A percentile compares a stretch with the other conserved stretches of the same genome.
Evolutionary conservation across 139 green algal species (phyloP).

Genomic region (Eudorina sp.): DNA sequence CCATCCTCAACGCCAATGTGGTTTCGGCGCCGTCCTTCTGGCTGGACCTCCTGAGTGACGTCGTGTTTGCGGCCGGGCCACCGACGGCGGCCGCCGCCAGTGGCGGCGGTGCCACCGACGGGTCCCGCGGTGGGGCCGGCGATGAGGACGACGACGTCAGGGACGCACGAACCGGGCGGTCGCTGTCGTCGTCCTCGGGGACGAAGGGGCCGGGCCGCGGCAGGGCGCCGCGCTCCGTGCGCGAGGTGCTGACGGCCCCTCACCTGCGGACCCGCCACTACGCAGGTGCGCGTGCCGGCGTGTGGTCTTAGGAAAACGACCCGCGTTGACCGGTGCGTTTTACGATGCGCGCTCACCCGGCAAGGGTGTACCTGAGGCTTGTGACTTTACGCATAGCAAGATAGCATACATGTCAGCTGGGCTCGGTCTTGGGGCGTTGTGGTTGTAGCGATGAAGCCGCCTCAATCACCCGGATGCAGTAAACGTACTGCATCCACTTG

Average conservation of each 20-base stretch:
- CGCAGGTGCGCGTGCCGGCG: slow-evolving; percentile 9
- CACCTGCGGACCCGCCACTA: slow-evolving; percentile 29
- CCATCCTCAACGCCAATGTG: slow-evolving; percentile 71
- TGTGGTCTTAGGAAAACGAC: no score
- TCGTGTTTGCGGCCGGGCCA: slow-evolving; percentile 69
- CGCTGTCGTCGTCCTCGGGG: neutral
- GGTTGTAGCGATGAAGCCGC: no score
- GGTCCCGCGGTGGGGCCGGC: neutral
- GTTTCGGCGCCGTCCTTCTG: slow-evolving; percentile 68
- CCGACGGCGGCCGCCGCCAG: neutral
- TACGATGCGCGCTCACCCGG: no score
- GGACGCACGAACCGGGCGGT: neutral
- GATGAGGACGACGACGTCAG: slow-evolving; percentile 5
- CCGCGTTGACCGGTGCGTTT: no score
- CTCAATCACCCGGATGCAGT: no score
- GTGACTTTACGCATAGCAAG: no score
- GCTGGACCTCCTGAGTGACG: slow-evolving; percentile 70
- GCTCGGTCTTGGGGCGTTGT: no score
- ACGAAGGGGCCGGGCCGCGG: neutral
- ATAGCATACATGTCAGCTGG: no score
- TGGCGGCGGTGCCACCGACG: neutral
- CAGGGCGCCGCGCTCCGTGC: slow-evolving; percentile 32
- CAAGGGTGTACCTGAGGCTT: no score
- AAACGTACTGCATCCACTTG: no score
- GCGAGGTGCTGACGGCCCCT: slow-evolving; percentile 19